phyloP scores from a whole-genome alignment of 345 rosid species.

The Orychophragmus violaceus region DNA sequence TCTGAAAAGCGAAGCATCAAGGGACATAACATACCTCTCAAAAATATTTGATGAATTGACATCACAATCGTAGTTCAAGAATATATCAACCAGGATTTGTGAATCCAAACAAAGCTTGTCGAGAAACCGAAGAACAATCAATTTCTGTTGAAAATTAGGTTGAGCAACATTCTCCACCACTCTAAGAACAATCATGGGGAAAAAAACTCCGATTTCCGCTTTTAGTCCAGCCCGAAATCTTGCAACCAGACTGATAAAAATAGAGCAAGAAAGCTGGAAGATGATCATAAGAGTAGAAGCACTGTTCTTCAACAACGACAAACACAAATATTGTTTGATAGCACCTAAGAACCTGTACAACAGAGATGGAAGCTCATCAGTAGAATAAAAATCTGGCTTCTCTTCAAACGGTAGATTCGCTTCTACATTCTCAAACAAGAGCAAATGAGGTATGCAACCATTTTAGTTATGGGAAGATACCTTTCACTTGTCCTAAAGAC shows the following conservation, averaged over 20 bases:
- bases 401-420: not conserved
- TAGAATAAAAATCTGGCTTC: not conserved
- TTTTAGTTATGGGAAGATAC: slow-evolving; percentile 30
- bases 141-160: slow-evolving; percentile 97
- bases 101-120: slow-evolving; percentile 94
- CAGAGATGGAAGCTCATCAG: slow-evolving; percentile 19
- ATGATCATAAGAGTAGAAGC: slow-evolving; percentile 92
- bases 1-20: slow-evolving; percentile 5
- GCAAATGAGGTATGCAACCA: slow-evolving; percentile 3
- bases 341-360: slow-evolving; percentile 89
- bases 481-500: slow-evolving; percentile 97
- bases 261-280: slow-evolving; percentile 99
- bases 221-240: slow-evolving; percentile 94
- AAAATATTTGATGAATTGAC: slow-evolving; percentile 93
- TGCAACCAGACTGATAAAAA: slow-evolving; percentile 89
- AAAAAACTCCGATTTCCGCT: slow-evolving; percentile 98
- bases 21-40: slow-evolving; percentile 64
- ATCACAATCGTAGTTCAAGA: slow-evolving; percentile 96
- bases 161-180: slow-evolving; percentile 94
- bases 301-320: slow-evolving; percentile 92
- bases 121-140: slow-evolving; percentile 92
- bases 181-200: slow-evolving; percentile 93
- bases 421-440: slow-evolving; percentile 3
- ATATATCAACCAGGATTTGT: slow-evolving; percentile 93
- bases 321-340: slow-evolving; percentile 88